Percentiles rank a stretch among this genome's conserved stretches.
phyloP scores from a whole-genome alignment of 2,329 filamentous ascomycete genomes.

The Aureobasidium namibiae region DNA sequence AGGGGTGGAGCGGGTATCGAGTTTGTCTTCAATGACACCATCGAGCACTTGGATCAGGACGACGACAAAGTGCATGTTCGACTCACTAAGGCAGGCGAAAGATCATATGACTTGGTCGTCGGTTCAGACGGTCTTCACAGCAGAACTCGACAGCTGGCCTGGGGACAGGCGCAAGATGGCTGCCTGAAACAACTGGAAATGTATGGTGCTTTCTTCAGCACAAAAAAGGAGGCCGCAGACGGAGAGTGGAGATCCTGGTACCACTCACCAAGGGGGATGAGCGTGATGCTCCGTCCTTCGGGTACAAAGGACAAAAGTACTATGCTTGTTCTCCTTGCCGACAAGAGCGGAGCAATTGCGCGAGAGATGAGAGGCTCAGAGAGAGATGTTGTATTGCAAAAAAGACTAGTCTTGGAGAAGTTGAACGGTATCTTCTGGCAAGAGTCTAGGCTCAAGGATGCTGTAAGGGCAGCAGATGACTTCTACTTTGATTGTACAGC shows the following conservation, averaged over 20 bases:
- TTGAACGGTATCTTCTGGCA: constrained; percentile 24
- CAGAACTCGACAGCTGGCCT: constrained; percentile 22
- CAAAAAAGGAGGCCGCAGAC: constrained; percentile 20
- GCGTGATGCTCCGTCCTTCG: constrained; percentile 25
- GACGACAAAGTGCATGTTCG: constrained; percentile 19
- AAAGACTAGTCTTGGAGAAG: constrained; percentile 19
- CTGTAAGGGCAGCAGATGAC: constrained; percentile 24
- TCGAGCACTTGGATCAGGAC: constrained; percentile 20
- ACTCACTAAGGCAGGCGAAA: constrained; percentile 19
- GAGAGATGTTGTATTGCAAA: constrained; percentile 17
- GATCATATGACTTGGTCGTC: constrained; percentile 23
- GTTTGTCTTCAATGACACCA: constrained; percentile 23
- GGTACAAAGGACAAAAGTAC: constrained; percentile 18
- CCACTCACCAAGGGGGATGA: constrained; percentile 22
- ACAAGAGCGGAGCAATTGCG: constrained; percentile 16
- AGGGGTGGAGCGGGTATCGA: constrained; percentile 22
- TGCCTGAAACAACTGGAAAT: constrained; percentile 19
- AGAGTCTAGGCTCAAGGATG: constrained; percentile 28
- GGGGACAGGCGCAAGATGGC: constrained; percentile 18
- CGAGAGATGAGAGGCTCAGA: neutral
- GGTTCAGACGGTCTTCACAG: constrained; percentile 27
- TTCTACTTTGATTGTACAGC: constrained; percentile 22
- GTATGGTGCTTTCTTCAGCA: constrained; percentile 26
- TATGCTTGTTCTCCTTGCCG: constrained; percentile 21
- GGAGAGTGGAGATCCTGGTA: constrained; percentile 25